Base-by-base conservation (phyloP, 345 rosid genomes). In the Microthlaspi erraticum region DNA sequence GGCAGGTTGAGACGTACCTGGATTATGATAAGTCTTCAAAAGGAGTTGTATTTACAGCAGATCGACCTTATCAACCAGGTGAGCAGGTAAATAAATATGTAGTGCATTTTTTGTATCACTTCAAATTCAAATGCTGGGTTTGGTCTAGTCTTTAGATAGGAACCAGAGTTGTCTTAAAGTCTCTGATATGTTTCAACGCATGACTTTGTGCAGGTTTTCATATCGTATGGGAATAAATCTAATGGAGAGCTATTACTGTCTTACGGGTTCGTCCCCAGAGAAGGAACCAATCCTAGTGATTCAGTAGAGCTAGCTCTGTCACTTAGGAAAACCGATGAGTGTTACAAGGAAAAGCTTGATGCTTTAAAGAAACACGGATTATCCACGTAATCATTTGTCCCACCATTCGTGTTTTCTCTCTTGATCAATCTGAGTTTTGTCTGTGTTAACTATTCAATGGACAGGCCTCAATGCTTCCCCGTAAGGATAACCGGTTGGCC, bases 141-240 rank as follows among this genome's bases (percentile, higher is more conserved):
- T 54, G 13, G 16, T 63, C 64, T 23, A 63, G 29, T 6, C 14
- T 43, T 53, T 9, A 44, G 48, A 55, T 54, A 55, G 46, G 39
- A 70, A 31, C 19, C 19, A 69, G 32, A 55, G 37, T 32, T 20
- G 23, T 62, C 58, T 75, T 75, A 18, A 70, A 46, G 38, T 57
- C 54, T 55, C 66, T 63, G 64, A 70, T 56, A 63, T 69, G 54
- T 69, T 62, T 8, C 3, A 36, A 14, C 72, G 38, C 54, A 39
- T 66, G 44, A n/a, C 38, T 53, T 76, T 51, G 34, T 80, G 83
- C 91, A 93, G 98, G 97, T 93, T 64, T 93, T 93, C 83, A 89
- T 93, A 83, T 93, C 98, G 11, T 93, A 93, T 74, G 98, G 97
- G 41, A 89, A 79, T 72, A 93, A 93, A 79, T 91, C 96, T 45